These are phyloP conservation scores for Sclerotinia sclerotiorum DNA, from an alignment of 2,329 filamentous ascomycete genomes.

Conservation along the genomic window DNA sequence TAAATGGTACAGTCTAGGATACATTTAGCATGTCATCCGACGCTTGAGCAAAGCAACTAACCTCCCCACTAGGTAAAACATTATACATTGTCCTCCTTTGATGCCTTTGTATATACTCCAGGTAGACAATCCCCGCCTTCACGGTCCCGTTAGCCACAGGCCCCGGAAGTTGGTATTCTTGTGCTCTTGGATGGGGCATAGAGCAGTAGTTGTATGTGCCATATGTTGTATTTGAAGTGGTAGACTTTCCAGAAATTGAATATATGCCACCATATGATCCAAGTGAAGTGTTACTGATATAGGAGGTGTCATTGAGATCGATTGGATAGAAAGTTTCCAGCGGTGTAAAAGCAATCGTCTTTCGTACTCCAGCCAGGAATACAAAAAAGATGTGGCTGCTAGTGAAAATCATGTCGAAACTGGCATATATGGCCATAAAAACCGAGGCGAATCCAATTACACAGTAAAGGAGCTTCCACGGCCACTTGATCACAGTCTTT, in stretches of 20 bases:
- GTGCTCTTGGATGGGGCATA: constrained; percentile 43
- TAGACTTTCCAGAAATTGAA: constrained; percentile 34
- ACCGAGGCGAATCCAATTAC: not conserved
- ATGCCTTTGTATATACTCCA: constrained; percentile 45
- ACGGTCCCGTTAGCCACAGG: constrained; percentile 37
- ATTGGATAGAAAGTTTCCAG: constrained; percentile 42
- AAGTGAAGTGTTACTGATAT: constrained; percentile 41
- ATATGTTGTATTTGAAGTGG: constrained; percentile 30
- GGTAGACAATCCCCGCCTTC: constrained; percentile 41
- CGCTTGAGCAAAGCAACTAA: constrained; percentile 22
- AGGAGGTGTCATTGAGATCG: constrained; percentile 42
- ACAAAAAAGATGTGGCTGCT: not conserved
- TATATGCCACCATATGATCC: constrained; percentile 44
- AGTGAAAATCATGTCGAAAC: not conserved
- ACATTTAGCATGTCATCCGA: not conserved
- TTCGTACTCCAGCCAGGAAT: not conserved
- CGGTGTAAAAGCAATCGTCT: constrained; percentile 16
- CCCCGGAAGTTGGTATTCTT: constrained; percentile 40
- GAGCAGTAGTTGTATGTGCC: constrained; percentile 44
- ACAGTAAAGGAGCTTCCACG: not conserved
- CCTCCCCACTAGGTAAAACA: constrained; percentile 44
- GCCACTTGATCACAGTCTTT: not conserved
- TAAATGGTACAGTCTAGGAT: constrained; percentile 42
- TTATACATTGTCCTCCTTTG: constrained; percentile 45
- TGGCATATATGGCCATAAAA: not conserved